Percentiles rank a stretch among this genome's conserved stretches.
phyloP scores from a whole-genome alignment of 2,329 filamentous ascomycete species.

The Trichocomaceae sp. region DNA sequence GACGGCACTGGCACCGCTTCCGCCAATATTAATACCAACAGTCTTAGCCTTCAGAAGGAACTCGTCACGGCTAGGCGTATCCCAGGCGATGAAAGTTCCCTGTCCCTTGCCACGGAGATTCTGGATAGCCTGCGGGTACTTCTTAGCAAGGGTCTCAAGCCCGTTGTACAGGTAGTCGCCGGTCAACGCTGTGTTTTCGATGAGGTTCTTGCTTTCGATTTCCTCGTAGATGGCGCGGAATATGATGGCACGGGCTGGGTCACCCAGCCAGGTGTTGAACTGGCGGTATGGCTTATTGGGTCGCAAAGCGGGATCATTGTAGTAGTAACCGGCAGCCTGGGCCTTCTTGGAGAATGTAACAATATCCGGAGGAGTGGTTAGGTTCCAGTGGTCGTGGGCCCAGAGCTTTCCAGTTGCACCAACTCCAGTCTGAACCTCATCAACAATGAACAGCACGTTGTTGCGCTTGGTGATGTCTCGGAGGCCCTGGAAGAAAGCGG shows the following conservation, averaged over 20 bases:
- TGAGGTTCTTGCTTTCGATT: constrained; percentile 68
- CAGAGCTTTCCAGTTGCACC: constrained; percentile 92
- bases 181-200: constrained; percentile 68
- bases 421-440: constrained; percentile 90
- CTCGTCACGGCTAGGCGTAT: constrained; percentile 71
- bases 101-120: constrained; percentile 82
- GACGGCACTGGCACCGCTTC: constrained; percentile 68
- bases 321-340: constrained; percentile 90
- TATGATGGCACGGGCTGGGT: constrained; percentile 74
- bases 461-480: constrained; percentile 63
- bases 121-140: constrained; percentile 69
- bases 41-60: constrained; percentile 73
- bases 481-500: constrained; percentile 78
- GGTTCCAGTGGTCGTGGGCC: constrained; percentile 93
- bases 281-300: constrained; percentile 93
- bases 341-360: constrained; percentile 96
- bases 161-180: constrained; percentile 71
- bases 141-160: constrained; percentile 59
- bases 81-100: constrained; percentile 90
- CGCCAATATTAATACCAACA: constrained; percentile 80
- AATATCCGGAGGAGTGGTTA: constrained; percentile 75
- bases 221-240: constrained; percentile 83
- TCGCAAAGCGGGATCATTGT: constrained; percentile 67
- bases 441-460: constrained; percentile 77
- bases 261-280: constrained; percentile 98